Base-by-base conservation (phyloP, 1,284 basidiomycete species). In the Singerocomus rubriflavus region DNA sequence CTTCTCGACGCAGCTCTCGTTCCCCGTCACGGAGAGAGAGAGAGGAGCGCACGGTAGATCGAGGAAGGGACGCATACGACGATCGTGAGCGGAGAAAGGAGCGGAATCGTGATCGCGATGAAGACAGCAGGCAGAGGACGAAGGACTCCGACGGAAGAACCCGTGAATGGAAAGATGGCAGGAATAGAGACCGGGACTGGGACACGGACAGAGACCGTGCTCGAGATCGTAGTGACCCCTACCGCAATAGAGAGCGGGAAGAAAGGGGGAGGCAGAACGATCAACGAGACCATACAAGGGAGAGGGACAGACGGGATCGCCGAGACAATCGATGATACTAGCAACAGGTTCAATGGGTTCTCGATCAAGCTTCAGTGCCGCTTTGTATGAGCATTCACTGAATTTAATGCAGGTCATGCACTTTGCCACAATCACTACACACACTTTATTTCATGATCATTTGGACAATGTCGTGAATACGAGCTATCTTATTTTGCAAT, bases 1-100 rank as follows among this genome's bases (percentile, higher is more conserved):
- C 31, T 46, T 69, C 64, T 39, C 49, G 65, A 58, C 47, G 60
- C 52, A 34, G 54, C 50, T 57, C 68, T 51, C 51, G 69, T 58
- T 63, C 68, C 41, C 58, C 72, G 41, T 48, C 59, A 35, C 52
- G 51, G n/a, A 54, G 51, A 50, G 58, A 57, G 13, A 52, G 53
- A 35, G 53, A 48, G 10, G 58, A 45, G 34, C 46, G 42, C 3
- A 33, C 3, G 8, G 4, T 10, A 16, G 50, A 52, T 13, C 54
- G 51, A 14, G 54, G 52, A 29, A 46, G 50, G 46, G 46, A 45
- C 30, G 31, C 33, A 10, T 37, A 63, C 14, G 47, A 64, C 25
- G 65, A 70, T 26, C 56, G 66, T 6, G 60, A 68, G 9, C 53
- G 61, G 34, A 65, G 71, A 30, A 59, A 59, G 7, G 68, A 70